Percentiles rank a stretch among this genome's conserved stretches.
Evolutionary conservation across 2,329 filamentous ascomycete genomes (phyloP).

Genomic region (Clonostachys sp.): DNA sequence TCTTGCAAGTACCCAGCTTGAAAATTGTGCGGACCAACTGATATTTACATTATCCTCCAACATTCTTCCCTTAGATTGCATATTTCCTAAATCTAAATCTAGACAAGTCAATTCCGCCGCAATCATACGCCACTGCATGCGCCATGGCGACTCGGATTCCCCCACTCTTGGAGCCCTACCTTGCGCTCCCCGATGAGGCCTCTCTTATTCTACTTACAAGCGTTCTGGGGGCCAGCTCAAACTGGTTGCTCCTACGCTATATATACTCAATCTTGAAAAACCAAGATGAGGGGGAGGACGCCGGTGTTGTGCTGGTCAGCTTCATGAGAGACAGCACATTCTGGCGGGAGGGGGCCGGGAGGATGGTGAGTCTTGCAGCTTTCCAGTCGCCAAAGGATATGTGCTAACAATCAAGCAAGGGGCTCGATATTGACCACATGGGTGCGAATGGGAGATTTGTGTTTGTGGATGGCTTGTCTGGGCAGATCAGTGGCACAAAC

Average conservation of each 20-base stretch:
- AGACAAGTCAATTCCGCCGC: too few species aligned
- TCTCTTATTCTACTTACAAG: slow-evolving; percentile 65
- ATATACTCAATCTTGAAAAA: slow-evolving; percentile 39
- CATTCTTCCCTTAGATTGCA: too few species aligned
- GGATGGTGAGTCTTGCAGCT: slow-evolving; percentile 44
- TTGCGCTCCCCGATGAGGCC: slow-evolving; percentile 50
- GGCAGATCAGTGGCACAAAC: slow-evolving; percentile 36
- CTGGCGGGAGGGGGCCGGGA: slow-evolving; percentile 68
- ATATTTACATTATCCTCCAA: too few species aligned
- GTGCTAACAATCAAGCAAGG: slow-evolving; percentile 30
- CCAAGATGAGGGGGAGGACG: slow-evolving; percentile 4
- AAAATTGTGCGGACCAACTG: too few species aligned
- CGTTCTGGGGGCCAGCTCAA: slow-evolving; percentile 59
- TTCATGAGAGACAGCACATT: slow-evolving; percentile 76
- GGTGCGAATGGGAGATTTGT: slow-evolving; percentile 54
- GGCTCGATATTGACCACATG: slow-evolving; percentile 64
- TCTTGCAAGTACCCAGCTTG: too few species aligned
- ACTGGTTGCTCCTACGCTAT: slow-evolving; percentile 60
- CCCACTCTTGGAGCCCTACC: slow-evolving; percentile 59
- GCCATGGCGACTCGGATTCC: slow-evolving; percentile 51
- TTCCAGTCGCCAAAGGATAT: neutral
- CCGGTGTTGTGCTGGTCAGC: slow-evolving; percentile 70
- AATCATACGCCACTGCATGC: too few species aligned
- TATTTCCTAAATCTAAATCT: too few species aligned
- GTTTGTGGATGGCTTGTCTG: slow-evolving; percentile 72